Base-by-base conservation (phyloP, 352 stramenopile genomes). In the Saprolegnia diclina region DNA sequence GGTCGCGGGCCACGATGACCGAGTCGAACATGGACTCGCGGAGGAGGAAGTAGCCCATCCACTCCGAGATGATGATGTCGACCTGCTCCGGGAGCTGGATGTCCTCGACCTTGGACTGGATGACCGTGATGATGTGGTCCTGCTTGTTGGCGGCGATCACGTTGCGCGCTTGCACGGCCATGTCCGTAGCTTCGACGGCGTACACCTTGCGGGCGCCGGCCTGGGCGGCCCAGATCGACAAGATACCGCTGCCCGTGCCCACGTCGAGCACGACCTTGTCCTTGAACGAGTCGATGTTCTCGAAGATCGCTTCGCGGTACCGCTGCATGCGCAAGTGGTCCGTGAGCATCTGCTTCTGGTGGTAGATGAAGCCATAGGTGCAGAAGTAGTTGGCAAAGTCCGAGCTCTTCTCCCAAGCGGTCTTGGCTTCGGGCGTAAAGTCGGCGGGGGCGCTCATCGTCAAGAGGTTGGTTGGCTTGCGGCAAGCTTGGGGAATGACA, bases 231-330 rank as follows among this genome's bases (percentile, higher is more conserved):
- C 97, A 99, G 26, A 99, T 91, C 64, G 97, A 88, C 38, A 99
- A 82, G 72, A 99, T 99, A 19, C 98, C 98, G 50, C 87, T 98
- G 24, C 98, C 98, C 5, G 98, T 99, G 57, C 98, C 98, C 48
- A 99, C 97, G 79, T 99, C 98, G 64, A 99, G 92, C 56, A 99
- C 96, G 5, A 98, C 89, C 82, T 99, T 99, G 77, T 98, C 97
- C 76, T 98, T 95, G 79, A 99, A 99, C 59, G 98, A 82, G 72
- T 90, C 88, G 16, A 87, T 74, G 81, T 99, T 99, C 55, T 98
- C 90, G 55, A 99, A 95, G 77, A 99, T 99, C 38, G 97, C 92
- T 72, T 96, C 83, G 71, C 97, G 95, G 81, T 99, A 99, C 56
- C 96, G 97, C 55, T 98, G 94, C 94, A 99, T 99, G 72, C 98